Base-by-base conservation (phyloP, 768 basidiomycete genomes). In the Amanita jacksonii region DNA sequence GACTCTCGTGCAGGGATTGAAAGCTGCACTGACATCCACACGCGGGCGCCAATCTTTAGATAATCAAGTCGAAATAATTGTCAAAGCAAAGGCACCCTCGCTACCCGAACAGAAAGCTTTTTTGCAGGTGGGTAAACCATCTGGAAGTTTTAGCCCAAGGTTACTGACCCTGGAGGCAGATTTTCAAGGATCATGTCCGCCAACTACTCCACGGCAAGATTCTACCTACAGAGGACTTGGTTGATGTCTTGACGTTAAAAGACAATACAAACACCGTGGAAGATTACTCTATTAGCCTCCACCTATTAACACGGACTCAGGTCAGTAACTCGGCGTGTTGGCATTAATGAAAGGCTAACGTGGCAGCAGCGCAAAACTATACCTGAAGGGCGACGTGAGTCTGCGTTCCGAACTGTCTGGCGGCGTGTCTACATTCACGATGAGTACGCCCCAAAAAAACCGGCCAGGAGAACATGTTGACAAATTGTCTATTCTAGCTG, bases 381-480 rank as follows among this genome's bases (percentile, higher is more conserved):
- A 3, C 90, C 91, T 0, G 77, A 80, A 46, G 74, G 75, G 24
- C 72, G 92, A 38, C 73, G 72, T 57, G 55, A 72, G 32, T 77
- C 84, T 19, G 81, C 87, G 3, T 74, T 86, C 54, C 70, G 79
- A 36, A 79, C 77, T 24, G 72, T 88, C 12, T 97, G 93, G 93
- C 74, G 93, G 27, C 71, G 93, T 23, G 74, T 94, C 36, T 94
- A 86, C 57, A 71, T 85, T 41, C 82, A 88, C 40, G 91, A 97
- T 58, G 77, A 96, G 92, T 94, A 60, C 69, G 27, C 39, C 5
- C 15, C 8, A 15, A n/a, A n/a, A n/a, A n/a, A n/a, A n/a, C n/a
- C n/a, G n/a, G n/a, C n/a, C n/a, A n/a, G n/a, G n/a, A n/a, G n/a
- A n/a, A n/a, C n/a, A n/a, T n/a, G n/a, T n/a, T n/a, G n/a, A n/a